phyloP scores from a whole-genome alignment of 495 filamentous ascomycete genomes.

The Xylaria bambusicola region DNA sequence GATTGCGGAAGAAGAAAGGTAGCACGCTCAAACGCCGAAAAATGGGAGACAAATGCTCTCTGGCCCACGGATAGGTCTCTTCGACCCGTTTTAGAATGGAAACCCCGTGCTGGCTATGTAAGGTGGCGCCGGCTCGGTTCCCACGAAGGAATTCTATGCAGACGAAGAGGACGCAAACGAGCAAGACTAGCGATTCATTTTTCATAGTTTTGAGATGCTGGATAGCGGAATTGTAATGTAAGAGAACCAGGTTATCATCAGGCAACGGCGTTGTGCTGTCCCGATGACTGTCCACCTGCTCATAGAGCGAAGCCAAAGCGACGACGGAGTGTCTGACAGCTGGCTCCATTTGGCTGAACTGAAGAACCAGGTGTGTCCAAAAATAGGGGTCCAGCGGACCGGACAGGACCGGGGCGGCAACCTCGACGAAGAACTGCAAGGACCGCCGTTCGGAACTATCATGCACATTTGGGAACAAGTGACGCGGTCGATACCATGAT shows the following conservation, averaged over 20 bases:
- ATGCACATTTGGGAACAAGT: constrained; percentile 25
- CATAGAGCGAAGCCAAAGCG: constrained; percentile 58
- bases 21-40: constrained; percentile 43
- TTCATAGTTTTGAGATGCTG: constrained; percentile 39
- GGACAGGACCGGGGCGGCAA: constrained; percentile 49
- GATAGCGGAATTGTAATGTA: constrained; percentile 59
- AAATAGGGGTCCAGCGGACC: constrained; percentile 56
- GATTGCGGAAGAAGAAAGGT: constrained; percentile 35
- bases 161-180: constrained; percentile 60
- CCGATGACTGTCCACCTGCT: constrained; percentile 22
- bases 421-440: constrained; percentile 55
- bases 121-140: constrained; percentile 46
- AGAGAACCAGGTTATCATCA: constrained; percentile 46
- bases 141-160: constrained; percentile 59
- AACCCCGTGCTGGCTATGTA: constrained; percentile 46
- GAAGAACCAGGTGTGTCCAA: constrained; percentile 58
- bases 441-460: constrained; percentile 40
- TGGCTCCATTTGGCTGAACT: constrained; percentile 57
- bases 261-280: constrained; percentile 28
- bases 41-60: constrained; percentile 45
- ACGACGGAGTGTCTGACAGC: constrained; percentile 62
- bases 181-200: constrained; percentile 49
- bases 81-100: constrained; percentile 35
- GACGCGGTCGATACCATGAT: constrained; percentile 28
- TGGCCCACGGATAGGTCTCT: constrained; percentile 33